Percentiles rank a stretch among this genome's conserved stretches.
phyloP scores from a whole-genome alignment of 1,284 basidiomycete genomes.

The Xanthoconium separans region DNA sequence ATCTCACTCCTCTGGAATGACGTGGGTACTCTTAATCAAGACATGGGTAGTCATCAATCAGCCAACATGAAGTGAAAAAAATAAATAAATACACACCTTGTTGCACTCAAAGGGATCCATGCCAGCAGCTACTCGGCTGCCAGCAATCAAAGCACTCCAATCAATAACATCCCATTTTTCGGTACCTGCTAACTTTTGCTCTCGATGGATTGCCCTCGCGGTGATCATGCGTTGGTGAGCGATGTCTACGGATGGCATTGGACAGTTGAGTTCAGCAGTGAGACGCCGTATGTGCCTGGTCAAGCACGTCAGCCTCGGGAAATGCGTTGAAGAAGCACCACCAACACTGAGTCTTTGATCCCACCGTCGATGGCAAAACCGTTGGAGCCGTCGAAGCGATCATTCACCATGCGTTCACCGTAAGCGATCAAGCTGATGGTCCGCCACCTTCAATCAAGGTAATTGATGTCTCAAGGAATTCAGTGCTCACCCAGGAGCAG shows the following conservation, averaged over 20 bases:
- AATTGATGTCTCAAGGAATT: background rate
- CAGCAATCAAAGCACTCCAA: constrained; percentile 73
- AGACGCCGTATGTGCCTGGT: constrained; percentile 62
- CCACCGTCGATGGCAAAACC: constrained; percentile 91
- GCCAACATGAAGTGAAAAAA: background rate
- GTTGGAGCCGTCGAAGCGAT: constrained; percentile 72
- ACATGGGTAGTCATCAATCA: background rate
- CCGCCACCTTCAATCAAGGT: background rate
- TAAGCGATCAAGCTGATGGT: constrained; percentile 52
- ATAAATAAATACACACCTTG: constrained; percentile 27
- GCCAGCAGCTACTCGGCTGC: constrained; percentile 66
- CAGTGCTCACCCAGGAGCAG: constrained; percentile 50
- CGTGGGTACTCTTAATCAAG: constrained; percentile 13
- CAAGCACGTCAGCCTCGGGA: constrained; percentile 7
- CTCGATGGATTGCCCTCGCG: constrained; percentile 65
- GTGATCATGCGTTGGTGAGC: constrained; percentile 79
- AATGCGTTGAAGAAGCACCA: background rate
- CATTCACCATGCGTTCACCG: constrained; percentile 64
- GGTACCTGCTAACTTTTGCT: constrained; percentile 45
- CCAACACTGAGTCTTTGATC: constrained; percentile 72
- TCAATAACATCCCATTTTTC: constrained; percentile 56
- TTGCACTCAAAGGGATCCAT: constrained; percentile 58
- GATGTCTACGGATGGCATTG: constrained; percentile 79
- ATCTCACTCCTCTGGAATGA: constrained; percentile 22
- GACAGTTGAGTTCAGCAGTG: constrained; percentile 65